A percentile compares a stretch with the other conserved stretches of the same genome.
Conservation (phyloP, 192 early-diverging fungal species). For the Martensiomyces pterosporus region DNA sequence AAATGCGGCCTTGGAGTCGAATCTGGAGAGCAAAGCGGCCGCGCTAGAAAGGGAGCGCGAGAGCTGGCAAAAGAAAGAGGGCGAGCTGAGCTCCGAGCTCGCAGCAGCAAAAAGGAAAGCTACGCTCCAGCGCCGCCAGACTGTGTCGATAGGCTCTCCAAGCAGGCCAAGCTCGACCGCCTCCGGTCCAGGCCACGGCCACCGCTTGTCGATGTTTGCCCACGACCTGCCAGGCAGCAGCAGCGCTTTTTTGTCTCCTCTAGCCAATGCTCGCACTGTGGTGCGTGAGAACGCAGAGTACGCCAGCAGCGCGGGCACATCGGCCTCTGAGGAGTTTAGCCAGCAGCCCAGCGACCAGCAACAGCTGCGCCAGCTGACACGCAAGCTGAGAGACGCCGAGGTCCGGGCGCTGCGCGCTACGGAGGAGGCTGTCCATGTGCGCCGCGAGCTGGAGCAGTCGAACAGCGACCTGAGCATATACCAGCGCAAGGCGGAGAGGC, state of each 20-base stretch:
- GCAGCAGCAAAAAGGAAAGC: constrained; percentile 38
- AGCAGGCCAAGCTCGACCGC: background rate
- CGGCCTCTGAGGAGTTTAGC: background rate
- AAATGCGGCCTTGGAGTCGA: constrained; percentile 14
- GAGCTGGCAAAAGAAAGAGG: constrained; percentile 28
- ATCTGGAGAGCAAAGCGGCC: constrained; percentile 12
- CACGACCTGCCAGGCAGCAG: constrained; percentile 11
- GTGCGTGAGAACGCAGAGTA: background rate
- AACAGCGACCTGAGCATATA: constrained; percentile 12
- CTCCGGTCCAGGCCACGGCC: constrained; percentile 6
- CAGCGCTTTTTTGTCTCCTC: constrained; percentile 14
- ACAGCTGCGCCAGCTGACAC: constrained; percentile 30
- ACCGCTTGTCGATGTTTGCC: constrained; percentile 22
- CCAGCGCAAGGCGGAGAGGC: constrained; percentile 37
- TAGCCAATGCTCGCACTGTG: constrained; percentile 4
- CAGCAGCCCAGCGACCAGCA: constrained; percentile 4
- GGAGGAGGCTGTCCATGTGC: constrained; percentile 21
- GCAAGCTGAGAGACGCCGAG: constrained; percentile 31
- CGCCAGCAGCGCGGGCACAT: background rate
- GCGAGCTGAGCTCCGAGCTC: constrained; percentile 35
- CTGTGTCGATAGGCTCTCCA: too few relatives aligned
- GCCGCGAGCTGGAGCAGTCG: constrained; percentile 25
- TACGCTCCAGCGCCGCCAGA: constrained; percentile 36
- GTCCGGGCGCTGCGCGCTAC: constrained; percentile 25
- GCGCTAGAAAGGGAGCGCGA: constrained; percentile 42